These are phyloP conservation scores for Clarireedia paspali DNA, from an alignment of 2,329 filamentous ascomycete genomes.

Conservation along the genomic window DNA sequence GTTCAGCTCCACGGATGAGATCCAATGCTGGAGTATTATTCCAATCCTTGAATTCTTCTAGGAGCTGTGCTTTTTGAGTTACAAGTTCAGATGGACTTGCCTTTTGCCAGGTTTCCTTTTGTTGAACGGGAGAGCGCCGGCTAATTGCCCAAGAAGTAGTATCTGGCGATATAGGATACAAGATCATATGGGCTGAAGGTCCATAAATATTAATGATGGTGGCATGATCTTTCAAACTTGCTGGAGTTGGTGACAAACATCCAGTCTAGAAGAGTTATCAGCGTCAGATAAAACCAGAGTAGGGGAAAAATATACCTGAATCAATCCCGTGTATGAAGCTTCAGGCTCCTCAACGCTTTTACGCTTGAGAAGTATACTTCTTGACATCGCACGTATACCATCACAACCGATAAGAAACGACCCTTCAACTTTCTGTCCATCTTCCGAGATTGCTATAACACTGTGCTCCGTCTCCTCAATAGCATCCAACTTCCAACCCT, in stretches of 20 bases:
- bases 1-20: slow-evolving; percentile 1
- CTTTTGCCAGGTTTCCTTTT: slow-evolving; percentile 3
- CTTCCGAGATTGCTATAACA: slow-evolving; percentile 5
- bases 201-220: slow-evolving; percentile 9
- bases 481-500: slow-evolving; percentile 7
- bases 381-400: slow-evolving; percentile 9
- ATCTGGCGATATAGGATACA: slow-evolving; percentile 2
- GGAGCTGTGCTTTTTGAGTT: background rate
- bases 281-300: too few species aligned
- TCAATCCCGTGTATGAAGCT: slow-evolving; percentile 9
- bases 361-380: slow-evolving; percentile 1
- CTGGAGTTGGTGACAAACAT: slow-evolving; percentile 1
- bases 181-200: slow-evolving; percentile 4
- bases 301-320: background rate
- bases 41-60: slow-evolving; percentile 6
- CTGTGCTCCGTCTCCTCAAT: slow-evolving; percentile 1
- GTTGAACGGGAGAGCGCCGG: background rate
- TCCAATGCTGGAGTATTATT: background rate
- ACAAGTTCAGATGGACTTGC: background rate
- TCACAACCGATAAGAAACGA: slow-evolving; percentile 14
- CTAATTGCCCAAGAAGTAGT: slow-evolving; percentile 11
- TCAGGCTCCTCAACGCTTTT: background rate
- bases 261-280: background rate
- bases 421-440: slow-evolving; percentile 4
- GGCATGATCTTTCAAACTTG: background rate